Evolutionary conservation across 768 basidiomycete species (phyloP).

Genomic region (Boletus subparvulus): DNA sequence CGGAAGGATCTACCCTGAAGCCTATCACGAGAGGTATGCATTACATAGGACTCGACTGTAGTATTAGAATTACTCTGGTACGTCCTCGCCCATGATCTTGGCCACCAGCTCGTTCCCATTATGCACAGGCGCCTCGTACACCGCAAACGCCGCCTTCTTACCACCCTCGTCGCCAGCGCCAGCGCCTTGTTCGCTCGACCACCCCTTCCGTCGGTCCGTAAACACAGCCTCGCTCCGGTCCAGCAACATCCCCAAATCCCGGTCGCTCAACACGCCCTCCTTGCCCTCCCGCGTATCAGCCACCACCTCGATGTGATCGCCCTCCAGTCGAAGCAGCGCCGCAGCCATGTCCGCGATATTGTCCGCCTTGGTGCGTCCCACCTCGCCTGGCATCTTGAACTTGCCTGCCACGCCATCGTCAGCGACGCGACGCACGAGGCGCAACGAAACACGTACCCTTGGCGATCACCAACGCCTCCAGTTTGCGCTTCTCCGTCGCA

Average conservation of each 20-base stretch:
- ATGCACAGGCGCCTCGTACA: constrained; percentile 66
- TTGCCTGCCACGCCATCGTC: constrained; percentile 49
- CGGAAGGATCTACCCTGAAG: too few relatives aligned
- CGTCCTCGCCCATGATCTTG: constrained; percentile 58
- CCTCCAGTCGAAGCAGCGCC: constrained; percentile 73
- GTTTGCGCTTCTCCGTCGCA: constrained; percentile 82
- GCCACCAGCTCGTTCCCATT: constrained; percentile 68
- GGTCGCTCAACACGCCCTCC: constrained; percentile 73
- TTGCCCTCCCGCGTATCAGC: constrained; percentile 65
- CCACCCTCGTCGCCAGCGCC: neutral
- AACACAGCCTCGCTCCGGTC: constrained; percentile 80
- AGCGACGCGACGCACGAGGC: neutral
- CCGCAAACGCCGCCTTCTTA: constrained; percentile 67
- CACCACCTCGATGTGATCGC: constrained; percentile 88
- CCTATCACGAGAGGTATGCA: too few relatives aligned
- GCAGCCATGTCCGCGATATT: constrained; percentile 81
- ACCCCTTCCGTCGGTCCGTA: constrained; percentile 65
- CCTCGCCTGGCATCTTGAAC: constrained; percentile 72
- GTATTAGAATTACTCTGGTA: neutral
- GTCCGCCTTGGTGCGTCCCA: constrained; percentile 53
- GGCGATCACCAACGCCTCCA: constrained; percentile 94
- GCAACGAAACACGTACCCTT: constrained; percentile 51
- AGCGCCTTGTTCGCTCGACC: constrained; percentile 48
- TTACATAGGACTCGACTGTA: too few relatives aligned
- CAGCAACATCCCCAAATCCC: constrained; percentile 75